Percentiles rank a stretch among this genome's conserved stretches.
Conservation (phyloP, 116 monocot genomes). For the Papilionanthe hybrid region DNA sequence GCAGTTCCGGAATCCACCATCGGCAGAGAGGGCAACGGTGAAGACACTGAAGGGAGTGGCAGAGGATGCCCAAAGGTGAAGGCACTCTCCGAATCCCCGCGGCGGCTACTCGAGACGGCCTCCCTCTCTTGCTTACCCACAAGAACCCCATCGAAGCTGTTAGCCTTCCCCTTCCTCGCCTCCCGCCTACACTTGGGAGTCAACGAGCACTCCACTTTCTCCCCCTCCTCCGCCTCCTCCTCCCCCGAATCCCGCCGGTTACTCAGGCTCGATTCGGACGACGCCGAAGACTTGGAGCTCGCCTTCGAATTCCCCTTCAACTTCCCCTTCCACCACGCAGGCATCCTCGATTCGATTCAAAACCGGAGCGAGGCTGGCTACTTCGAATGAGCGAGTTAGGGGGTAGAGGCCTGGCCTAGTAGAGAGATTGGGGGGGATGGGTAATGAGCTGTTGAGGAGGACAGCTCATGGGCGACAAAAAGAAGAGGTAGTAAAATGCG, state of each 20-base stretch:
- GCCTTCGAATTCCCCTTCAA: constrained; percentile 14
- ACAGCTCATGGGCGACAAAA: constrained; percentile 13
- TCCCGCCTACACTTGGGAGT: not conserved
- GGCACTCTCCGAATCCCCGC: not conserved
- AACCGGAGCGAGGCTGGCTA: not conserved
- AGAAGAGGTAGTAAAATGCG: constrained; percentile 1
- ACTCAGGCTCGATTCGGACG: not conserved
- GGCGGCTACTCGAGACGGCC: not conserved
- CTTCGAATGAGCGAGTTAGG: constrained; percentile 11
- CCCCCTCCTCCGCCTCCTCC: constrained; percentile 8
- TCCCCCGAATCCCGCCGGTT: not conserved
- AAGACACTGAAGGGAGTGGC: constrained; percentile 23
- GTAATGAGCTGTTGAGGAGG: not conserved
- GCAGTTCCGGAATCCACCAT: not conserved
- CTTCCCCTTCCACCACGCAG: constrained; percentile 41
- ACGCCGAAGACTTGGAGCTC: constrained; percentile 3
- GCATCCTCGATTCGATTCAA: constrained; percentile 16
- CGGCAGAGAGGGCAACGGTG: constrained; percentile 7
- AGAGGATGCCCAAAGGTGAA: constrained; percentile 16
- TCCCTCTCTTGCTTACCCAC: not conserved
- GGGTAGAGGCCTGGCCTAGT: not conserved
- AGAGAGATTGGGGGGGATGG: not conserved
- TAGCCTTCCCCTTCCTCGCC: constrained; percentile 35
- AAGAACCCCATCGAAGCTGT: constrained; percentile 41
- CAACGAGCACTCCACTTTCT: not conserved